Evolutionary conservation across 192 early-diverging fungal species (phyloP).

Genomic region (Gonapodya sp.): DNA sequence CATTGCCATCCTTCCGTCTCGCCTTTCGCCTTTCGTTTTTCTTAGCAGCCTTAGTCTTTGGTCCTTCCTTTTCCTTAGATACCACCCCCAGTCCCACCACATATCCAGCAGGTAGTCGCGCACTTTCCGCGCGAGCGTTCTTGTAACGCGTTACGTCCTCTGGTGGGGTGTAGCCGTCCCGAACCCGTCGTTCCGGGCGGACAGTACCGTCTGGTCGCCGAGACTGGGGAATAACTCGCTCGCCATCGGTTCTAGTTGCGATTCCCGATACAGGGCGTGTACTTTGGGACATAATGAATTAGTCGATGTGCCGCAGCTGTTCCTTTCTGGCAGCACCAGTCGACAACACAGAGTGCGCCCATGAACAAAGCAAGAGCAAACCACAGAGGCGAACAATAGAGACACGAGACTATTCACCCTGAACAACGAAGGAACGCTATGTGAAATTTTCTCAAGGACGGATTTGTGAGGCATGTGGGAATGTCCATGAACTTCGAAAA

Average conservation of each 20-base stretch:
- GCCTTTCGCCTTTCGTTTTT: constrained; percentile 39
- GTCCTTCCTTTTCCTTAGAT: background rate
- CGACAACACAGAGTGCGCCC: too few species aligned
- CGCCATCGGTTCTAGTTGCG: constrained; percentile 24
- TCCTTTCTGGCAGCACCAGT: too few species aligned
- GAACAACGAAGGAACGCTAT: too few species aligned
- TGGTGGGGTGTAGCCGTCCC: constrained; percentile 54
- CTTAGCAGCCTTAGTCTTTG: background rate
- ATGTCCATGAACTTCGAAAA: too few species aligned
- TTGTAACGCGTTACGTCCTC: constrained; percentile 57
- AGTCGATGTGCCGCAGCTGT: too few species aligned
- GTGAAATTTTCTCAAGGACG: too few species aligned
- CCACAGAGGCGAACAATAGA: too few species aligned
- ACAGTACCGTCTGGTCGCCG: constrained; percentile 58
- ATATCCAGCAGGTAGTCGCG: constrained; percentile 25
- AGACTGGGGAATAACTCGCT: constrained; percentile 48
- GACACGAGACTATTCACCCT: too few species aligned
- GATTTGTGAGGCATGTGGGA: too few species aligned
- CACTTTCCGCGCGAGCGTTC: constrained; percentile 39
- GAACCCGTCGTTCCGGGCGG: constrained; percentile 58
- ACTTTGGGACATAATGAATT: too few species aligned
- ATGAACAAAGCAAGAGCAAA: too few species aligned
- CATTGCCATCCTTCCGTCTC: constrained; percentile 21
- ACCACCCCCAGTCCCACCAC: constrained; percentile 19
- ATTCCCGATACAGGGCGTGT: constrained; percentile 19